Base-by-base conservation (phyloP, 257 asterid species). In the Gentiana straminea region DNA sequence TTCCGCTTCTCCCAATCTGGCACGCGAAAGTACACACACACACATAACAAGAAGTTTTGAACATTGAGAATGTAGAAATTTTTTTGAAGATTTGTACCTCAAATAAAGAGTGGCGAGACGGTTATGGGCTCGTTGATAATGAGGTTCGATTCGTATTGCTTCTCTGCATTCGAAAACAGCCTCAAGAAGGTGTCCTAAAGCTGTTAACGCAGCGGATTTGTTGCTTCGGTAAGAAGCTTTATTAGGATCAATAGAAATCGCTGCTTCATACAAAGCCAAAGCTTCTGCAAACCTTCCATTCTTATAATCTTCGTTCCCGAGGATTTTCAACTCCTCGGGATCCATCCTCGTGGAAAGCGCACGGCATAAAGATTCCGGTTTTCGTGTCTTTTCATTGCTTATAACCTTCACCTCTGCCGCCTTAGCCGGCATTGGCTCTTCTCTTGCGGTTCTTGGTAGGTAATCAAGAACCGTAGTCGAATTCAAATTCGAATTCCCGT, bases 151-250 rank as follows among this genome's bases (percentile, higher is more conserved):
- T 52, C 86, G 65, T 44, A 86, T 81, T 1, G 95, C 95, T 79
- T 86, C 91, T 50, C 86, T 64, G 73, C 95, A 86, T 70, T 92
- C 99, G 35, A 83, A 74, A 9, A 82, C 97, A 5, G 99, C 99
- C 68, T 88, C 87, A n/a, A 85, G 86, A 68, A 88, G 91, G 75
- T 77, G 74, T 37, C 99, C 99, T 51, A 92, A 38, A 10, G 97
- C 95, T 7, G 91, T 79, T n/a, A 92, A 70, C 1, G 99, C 99
- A 2, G 99, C 99, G 12, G 95, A 81, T 74, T 88, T 92, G 67
- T 92, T 92, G 85, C 99, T 92, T 49, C 99, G 53, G 33, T 92
- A 92, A 41, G 99, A 81, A 34, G 99, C 99, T 75, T 85, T 92
- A 37, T 75, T 77, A 0, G 99, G 95, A 54, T 92, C 94, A 41